These are phyloP conservation scores for Hyaloscypha finlandica DNA, from an alignment of 495 filamentous ascomycete species.

Conservation along the genomic window DNA sequence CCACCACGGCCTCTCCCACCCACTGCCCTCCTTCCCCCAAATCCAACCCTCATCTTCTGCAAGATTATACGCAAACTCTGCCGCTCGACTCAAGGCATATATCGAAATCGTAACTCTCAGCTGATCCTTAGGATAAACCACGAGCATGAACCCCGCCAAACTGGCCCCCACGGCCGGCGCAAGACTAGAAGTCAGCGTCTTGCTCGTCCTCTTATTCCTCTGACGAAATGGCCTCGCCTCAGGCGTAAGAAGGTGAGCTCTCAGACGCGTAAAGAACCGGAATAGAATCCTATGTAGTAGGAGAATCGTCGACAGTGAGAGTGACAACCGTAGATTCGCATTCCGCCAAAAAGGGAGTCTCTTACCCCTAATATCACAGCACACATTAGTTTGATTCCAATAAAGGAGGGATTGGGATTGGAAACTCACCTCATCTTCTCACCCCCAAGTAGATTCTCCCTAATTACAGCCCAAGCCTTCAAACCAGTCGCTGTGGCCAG, in stretches of 20 bases:
- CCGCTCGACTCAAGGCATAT: slow-evolving; percentile 72
- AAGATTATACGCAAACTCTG: slow-evolving; percentile 86
- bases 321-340: slow-evolving; percentile 72
- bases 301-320: slow-evolving; percentile 80
- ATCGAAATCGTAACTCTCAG: slow-evolving; percentile 78
- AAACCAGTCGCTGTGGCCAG: slow-evolving; percentile 66
- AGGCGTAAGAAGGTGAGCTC: slow-evolving; percentile 72
- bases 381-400: slow-evolving; percentile 4
- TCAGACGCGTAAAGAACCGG: slow-evolving; percentile 83
- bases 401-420: neutral
- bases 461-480: slow-evolving; percentile 68
- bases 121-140: slow-evolving; percentile 75
- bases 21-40: slow-evolving; percentile 47
- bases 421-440: slow-evolving; percentile 44
- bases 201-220: slow-evolving; percentile 76
- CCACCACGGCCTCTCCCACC: slow-evolving; percentile 70
- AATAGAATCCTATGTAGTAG: slow-evolving; percentile 86
- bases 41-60: slow-evolving; percentile 80
- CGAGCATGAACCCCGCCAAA: slow-evolving; percentile 78
- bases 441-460: slow-evolving; percentile 41
- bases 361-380: slow-evolving; percentile 31
- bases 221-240: slow-evolving; percentile 74
- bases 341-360: slow-evolving; percentile 63
- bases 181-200: slow-evolving; percentile 74
- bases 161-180: slow-evolving; percentile 88